Base-by-base conservation (phyloP, 805 yeast genomes). In the Saccharomycopsis amapae region DNA sequence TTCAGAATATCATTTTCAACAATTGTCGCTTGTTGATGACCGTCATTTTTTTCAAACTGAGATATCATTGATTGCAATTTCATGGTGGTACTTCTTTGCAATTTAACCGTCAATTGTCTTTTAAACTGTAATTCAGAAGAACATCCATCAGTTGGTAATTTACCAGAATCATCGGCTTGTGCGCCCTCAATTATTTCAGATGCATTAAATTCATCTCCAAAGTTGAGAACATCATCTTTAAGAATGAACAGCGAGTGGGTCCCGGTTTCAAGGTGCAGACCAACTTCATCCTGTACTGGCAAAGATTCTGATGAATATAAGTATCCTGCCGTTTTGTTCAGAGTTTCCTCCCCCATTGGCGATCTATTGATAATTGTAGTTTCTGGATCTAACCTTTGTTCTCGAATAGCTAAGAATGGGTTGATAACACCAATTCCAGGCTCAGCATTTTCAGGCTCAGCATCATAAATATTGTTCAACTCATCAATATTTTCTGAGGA, bases 121-220 rank as follows among this genome's bases (percentile, higher is more conserved):
- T 35, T 41, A 5, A 6, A 7, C 10, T 45, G 26, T 9, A 31
- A 5, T n/a, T 20, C 30, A 12, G 9, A 20, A 3, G 20, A 15
- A 31, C 20, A n/a, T 15, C 20, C 13, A 5, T 25, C 17, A 12
- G 25, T 17, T 5, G 19, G 42, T 26, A 18, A 23, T 34, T 22
- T 10, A 33, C 41, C 15, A 24, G 31, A 4, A 17, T 17, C 7
- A 42, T 3, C 23, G 35, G n/a, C n/a, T n/a, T n/a, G n/a, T 23
- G 5, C 26, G 15, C 15, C 23, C 24, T 19, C n/a, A n/a, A n/a
- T n/a, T n/a, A n/a, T n/a, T n/a, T n/a, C n/a, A n/a, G 35, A 31
- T 9, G 23, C 20, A n/a, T 47, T 41, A 34, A 48, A 44, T 7
- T 41, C 19, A 12, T 48, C 48, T 9, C 51, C 51, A 44, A 48